Base-by-base conservation (phyloP, 106 monocot species). In the Dendrobium catenatum region DNA sequence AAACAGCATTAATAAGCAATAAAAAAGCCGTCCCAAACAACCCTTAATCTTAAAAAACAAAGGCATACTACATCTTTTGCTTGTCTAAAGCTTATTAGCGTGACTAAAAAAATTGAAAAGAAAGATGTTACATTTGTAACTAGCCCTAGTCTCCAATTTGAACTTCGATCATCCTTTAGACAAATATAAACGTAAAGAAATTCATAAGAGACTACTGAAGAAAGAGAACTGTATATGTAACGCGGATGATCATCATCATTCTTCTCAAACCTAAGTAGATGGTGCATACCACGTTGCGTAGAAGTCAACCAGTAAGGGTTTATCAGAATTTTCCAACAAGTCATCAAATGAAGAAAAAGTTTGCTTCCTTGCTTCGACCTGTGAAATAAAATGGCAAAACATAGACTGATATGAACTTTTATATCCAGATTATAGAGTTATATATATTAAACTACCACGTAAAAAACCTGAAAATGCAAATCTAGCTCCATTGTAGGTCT, bases 281-380 rank as follows among this genome's bases (percentile, higher is more conserved):
- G 27, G 20, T 76, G 15, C 43, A 49, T 84, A 97, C 97, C 97
- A 94, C 77, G 90, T 92, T 55, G 94, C 94, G 87, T 97, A 97
- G 83, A 97, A 97, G 78, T 97, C 97, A 78, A 97, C 94, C 70
- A 97, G 64, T 54, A 97, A 85, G 42, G 96, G 94, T 72, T 89
- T 97, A 83, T 92, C 89, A 29, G 90, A 90, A 20, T 89, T 89
- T 79, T 88, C 81, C 81, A 97, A 46, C 42, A 97, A 84, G 3
- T 97, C 94, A 81, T 97, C 97, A 89, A 97, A 92, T 56, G 97
- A 94, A 64, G 86, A 87, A 79, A 89, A 97, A 72, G 92, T 83
- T 73, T 89, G 84, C 42, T 92, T 88, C 85, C 86, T 94, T 54
- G 97, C 97, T 85, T 90, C 77, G 37, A 94, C 88, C 94, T 94